These are phyloP conservation scores for Leptographium radiaticola DNA, from an alignment of 2,329 filamentous ascomycete genomes.

Conservation along the genomic window DNA sequence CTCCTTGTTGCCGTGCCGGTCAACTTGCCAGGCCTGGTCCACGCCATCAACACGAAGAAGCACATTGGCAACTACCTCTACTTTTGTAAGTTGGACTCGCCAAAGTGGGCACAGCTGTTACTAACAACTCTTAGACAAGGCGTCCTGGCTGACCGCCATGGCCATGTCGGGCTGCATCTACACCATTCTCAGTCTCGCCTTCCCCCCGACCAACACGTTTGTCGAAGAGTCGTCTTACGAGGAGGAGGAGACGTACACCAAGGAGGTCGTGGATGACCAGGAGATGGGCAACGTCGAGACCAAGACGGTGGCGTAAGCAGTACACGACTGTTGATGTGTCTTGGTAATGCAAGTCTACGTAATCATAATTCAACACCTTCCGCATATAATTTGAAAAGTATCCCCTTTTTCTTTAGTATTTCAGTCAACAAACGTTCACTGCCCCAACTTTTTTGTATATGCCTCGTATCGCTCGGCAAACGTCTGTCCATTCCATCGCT, in stretches of 20 bases:
- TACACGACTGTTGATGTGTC: no score
- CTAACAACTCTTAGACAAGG: neutral
- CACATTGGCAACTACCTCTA: slow-evolving; percentile 1
- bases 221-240: slow-evolving; percentile 1
- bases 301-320: neutral
- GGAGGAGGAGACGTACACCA: neutral
- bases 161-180: neutral
- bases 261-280: neutral
- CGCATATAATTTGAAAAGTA: neutral
- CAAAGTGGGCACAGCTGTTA: neutral
- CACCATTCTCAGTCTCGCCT: neutral
- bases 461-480: neutral
- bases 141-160: slow-evolving; percentile 3
- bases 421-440: neutral
- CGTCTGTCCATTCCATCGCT: neutral
- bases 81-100: neutral
- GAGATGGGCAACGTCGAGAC: neutral
- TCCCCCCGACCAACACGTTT: slow-evolving; percentile 1
- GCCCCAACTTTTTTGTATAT: neutral
- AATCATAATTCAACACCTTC: neutral
- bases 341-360: neutral
- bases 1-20: slow-evolving; percentile 5
- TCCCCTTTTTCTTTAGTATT: no score
- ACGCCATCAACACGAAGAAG: slow-evolving; percentile 2
- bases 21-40: slow-evolving; percentile 8